These are phyloP conservation scores for Fusarium caatingaense DNA, from an alignment of 2,329 filamentous ascomycete genomes.

Conservation along the genomic window DNA sequence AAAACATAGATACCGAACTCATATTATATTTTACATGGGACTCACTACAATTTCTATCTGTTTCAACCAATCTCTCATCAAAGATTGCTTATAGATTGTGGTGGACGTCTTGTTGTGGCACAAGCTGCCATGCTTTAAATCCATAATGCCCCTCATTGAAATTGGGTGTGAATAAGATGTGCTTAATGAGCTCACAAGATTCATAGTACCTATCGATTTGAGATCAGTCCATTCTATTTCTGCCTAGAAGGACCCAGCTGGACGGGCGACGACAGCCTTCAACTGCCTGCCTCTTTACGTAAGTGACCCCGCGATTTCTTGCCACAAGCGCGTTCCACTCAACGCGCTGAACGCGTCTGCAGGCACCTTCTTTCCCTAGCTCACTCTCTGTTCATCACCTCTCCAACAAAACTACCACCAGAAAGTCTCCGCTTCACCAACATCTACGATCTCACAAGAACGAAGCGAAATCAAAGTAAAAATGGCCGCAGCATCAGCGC, in stretches of 20 bases:
- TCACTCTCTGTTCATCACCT: slow-evolving; percentile 25
- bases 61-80: background rate
- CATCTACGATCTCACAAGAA: slow-evolving; percentile 11
- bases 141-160: background rate
- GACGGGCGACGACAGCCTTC: background rate
- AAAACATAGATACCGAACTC: background rate
- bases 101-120: background rate
- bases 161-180: background rate
- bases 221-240: background rate
- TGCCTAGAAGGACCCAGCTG: background rate
- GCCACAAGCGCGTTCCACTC: slow-evolving; percentile 44
- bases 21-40: background rate
- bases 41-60: background rate
- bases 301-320: slow-evolving; percentile 47
- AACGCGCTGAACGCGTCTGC: slow-evolving; percentile 54
- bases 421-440: slow-evolving; percentile 8
- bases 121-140: background rate
- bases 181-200: background rate
- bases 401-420: slow-evolving; percentile 20
- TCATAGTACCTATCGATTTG: background rate
- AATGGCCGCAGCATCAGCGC: slow-evolving; percentile 55
- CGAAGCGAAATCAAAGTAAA: slow-evolving; percentile 25
- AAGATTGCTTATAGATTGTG: background rate
- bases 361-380: slow-evolving; percentile 35
- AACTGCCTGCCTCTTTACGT: slow-evolving; percentile 31